These are phyloP conservation scores for Coleophoma cylindrospora DNA, from an alignment of 2,329 filamentous ascomycete genomes.

Conservation along the genomic window DNA sequence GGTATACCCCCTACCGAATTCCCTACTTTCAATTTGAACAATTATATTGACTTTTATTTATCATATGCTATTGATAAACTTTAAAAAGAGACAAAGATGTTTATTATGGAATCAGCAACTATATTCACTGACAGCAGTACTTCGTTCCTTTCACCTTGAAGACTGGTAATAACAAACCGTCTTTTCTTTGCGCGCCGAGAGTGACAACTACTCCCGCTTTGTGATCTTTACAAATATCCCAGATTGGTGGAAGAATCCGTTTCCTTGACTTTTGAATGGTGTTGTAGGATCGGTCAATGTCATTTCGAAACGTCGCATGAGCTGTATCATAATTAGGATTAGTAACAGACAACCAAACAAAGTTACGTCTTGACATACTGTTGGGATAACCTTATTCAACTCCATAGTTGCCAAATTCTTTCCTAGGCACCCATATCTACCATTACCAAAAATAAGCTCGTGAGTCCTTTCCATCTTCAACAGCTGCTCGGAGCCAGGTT, in stretches of 20 bases:
- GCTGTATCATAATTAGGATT: slow-evolving; percentile 1
- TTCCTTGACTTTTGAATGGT: slow-evolving; percentile 1
- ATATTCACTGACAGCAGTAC: too few relatives aligned
- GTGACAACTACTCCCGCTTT: too few relatives aligned
- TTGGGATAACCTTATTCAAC: slow-evolving; percentile 39
- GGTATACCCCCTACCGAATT: too few relatives aligned
- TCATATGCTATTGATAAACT: too few relatives aligned
- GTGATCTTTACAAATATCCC: too few relatives aligned
- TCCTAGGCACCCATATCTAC: slow-evolving; percentile 38
- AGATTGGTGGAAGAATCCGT: not conserved
- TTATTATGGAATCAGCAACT: too few relatives aligned
- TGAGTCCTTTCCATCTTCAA: slow-evolving; percentile 32
- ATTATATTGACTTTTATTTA: too few relatives aligned
- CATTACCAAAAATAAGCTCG: slow-evolving; percentile 38
- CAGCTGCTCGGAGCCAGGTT: slow-evolving; percentile 20
- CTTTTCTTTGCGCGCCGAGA: too few relatives aligned
- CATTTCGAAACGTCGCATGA: slow-evolving; percentile 14
- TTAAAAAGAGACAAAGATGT: too few relatives aligned
- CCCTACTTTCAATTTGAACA: too few relatives aligned
- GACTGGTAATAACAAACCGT: too few relatives aligned
- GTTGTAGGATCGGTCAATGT: slow-evolving; percentile 9
- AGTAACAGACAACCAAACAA: not conserved
- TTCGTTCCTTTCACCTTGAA: too few relatives aligned
- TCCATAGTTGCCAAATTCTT: slow-evolving; percentile 41
- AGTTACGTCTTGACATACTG: slow-evolving; percentile 28